phyloP scores from a whole-genome alignment of 2,329 filamentous ascomycete genomes.

The Leptographium procerum region DNA sequence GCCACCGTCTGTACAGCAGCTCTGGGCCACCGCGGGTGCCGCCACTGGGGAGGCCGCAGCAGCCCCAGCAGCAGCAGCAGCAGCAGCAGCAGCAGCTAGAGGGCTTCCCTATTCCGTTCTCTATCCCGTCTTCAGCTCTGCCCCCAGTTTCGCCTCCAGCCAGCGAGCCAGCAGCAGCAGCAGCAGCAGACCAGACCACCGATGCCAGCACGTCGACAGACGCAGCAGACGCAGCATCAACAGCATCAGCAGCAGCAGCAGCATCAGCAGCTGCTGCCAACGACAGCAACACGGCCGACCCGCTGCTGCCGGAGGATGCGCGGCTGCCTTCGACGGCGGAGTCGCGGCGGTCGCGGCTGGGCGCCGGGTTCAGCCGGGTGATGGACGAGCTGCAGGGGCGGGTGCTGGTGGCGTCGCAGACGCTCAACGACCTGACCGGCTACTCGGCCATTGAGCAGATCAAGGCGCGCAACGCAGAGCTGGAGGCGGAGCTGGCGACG shows the following conservation, averaged over 20 bases:
- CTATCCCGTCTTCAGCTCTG: no score
- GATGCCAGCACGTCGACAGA: no score
- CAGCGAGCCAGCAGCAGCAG: no score
- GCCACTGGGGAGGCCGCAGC: not conserved
- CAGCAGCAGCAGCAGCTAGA: not conserved
- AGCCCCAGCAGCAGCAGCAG: not conserved
- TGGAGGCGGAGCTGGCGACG: constrained; percentile 45
- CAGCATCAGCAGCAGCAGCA: not conserved
- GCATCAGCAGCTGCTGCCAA: not conserved
- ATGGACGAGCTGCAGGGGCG: constrained; percentile 88
- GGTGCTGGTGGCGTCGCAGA: constrained; percentile 72
- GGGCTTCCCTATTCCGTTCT: no score
- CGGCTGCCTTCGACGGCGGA: constrained; percentile 34
- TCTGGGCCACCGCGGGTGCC: not conserved
- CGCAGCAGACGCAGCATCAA: no score
- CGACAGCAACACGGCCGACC: no score
- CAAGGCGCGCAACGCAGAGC: constrained; percentile 63
- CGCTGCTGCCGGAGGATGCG: not conserved
- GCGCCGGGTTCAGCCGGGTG: constrained; percentile 48
- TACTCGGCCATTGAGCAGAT: constrained; percentile 85
- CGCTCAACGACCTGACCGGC: constrained; percentile 87
- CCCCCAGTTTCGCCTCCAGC: no score
- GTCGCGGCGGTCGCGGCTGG: constrained; percentile 29
- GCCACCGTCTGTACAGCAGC: not conserved
- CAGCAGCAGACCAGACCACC: no score